These are phyloP conservation scores for Dendrostoma leiphaemia DNA, from an alignment of 2,329 filamentous ascomycete species.

Conservation along the genomic window DNA sequence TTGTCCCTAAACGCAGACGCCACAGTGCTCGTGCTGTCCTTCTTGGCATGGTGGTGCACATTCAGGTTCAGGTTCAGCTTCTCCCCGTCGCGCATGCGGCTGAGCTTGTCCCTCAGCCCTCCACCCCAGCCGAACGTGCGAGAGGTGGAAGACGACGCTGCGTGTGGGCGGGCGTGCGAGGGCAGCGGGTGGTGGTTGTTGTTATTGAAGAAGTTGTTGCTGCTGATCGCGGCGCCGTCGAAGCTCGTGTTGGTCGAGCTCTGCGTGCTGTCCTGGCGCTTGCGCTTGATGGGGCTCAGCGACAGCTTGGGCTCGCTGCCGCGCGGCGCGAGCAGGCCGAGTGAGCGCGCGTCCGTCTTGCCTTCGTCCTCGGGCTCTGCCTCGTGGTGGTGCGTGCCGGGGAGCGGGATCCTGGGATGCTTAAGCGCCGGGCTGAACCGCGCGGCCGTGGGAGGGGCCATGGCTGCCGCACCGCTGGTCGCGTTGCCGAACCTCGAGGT, in stretches of 20 bases:
- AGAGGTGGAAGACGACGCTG: conserved; percentile 14
- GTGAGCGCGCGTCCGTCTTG: conserved; percentile 41
- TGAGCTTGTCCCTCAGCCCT: conserved; percentile 52
- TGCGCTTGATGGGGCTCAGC: conserved; percentile 61
- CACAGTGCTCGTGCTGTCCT: conserved; percentile 26
- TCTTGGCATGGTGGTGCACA: conserved; percentile 10
- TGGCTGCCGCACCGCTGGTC: neutral
- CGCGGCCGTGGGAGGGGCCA: conserved; percentile 14
- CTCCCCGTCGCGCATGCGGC: conserved; percentile 62
- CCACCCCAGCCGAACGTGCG: conserved; percentile 55
- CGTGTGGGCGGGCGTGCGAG: too few relatives aligned
- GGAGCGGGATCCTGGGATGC: conserved; percentile 13
- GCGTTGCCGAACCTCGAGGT: conserved; percentile 12
- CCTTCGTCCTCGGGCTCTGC: conserved; percentile 20
- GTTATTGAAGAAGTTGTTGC: too few relatives aligned
- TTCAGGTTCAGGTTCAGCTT: conserved; percentile 31
- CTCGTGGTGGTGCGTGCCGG: conserved; percentile 8
- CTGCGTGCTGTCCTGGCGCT: conserved; percentile 51
- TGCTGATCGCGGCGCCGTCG: neutral
- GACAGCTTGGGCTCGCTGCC: conserved; percentile 46
- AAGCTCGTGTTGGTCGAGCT: conserved; percentile 27
- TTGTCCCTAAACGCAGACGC: conserved; percentile 16
- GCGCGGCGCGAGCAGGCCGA: conserved; percentile 40
- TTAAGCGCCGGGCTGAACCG: conserved; percentile 17
- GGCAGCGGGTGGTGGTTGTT: too few relatives aligned